These are phyloP conservation scores for Spatholobus suberectus DNA, from an alignment of 306 rosid species.

Conservation along the genomic window DNA sequence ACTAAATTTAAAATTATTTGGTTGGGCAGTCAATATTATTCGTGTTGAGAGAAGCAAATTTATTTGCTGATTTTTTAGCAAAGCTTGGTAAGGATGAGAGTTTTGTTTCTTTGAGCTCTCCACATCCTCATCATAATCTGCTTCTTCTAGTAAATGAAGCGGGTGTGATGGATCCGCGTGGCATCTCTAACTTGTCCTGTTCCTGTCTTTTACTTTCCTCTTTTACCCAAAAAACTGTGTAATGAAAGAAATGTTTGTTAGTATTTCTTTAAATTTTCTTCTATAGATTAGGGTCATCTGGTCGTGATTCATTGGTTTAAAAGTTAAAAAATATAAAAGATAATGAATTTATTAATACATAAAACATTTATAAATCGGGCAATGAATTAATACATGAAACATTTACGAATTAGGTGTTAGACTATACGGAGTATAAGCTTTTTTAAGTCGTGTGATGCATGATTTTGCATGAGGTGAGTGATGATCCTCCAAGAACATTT, in stretches of 20 bases:
- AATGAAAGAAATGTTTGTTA: neutral
- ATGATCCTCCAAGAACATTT: neutral
- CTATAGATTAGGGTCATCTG: neutral
- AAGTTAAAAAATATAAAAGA: neutral
- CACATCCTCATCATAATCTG: neutral
- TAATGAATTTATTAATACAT: neutral
- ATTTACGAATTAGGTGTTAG: neutral
- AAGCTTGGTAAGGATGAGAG: neutral
- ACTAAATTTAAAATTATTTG: neutral
- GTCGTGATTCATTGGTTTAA: neutral
- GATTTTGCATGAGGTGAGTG: slow-evolving; percentile 23
- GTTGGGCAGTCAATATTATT: neutral
- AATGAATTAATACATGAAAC: neutral
- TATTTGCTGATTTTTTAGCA: neutral
- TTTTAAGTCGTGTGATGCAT: neutral
- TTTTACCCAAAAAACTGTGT: neutral
- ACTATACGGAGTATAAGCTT: neutral
- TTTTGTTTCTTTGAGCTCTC: neutral
- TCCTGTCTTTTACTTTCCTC: neutral
- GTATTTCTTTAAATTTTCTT: neutral
- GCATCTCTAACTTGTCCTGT: neutral
- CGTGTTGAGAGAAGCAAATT: neutral
- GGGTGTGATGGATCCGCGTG: neutral
- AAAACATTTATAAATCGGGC: neutral
- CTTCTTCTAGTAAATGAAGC: neutral